Conservation (phyloP, 148 eudicot genomes). For the Vaccinium myrtillus region DNA sequence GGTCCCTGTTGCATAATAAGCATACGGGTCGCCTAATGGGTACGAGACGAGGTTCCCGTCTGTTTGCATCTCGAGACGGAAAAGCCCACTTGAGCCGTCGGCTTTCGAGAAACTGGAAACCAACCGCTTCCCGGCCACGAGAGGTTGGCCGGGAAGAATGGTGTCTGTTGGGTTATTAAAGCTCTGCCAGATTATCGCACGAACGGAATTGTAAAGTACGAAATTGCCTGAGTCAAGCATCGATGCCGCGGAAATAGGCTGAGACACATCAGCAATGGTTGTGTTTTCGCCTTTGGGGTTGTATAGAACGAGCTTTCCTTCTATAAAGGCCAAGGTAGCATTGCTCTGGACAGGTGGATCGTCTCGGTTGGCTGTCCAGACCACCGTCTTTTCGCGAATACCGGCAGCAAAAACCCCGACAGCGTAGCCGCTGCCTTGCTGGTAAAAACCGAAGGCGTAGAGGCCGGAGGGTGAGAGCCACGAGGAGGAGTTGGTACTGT, state of each 20-base stretch:
- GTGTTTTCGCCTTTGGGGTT: background rate
- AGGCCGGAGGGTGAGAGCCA: slow-evolving; percentile 19
- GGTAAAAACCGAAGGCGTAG: slow-evolving; percentile 39
- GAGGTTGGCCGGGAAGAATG: slow-evolving; percentile 32
- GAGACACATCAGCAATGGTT: background rate
- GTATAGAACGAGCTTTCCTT: slow-evolving; percentile 24
- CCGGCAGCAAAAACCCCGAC: slow-evolving; percentile 31
- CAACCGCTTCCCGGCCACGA: background rate
- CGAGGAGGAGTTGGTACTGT: background rate
- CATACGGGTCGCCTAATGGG: background rate
- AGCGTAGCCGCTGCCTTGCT: slow-evolving; percentile 18
- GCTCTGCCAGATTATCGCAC: slow-evolving; percentile 30
- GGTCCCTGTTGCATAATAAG: slow-evolving; percentile 22
- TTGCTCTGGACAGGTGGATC: slow-evolving; percentile 4
- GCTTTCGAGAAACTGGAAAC: slow-evolving; percentile 22
- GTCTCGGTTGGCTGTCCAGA: slow-evolving; percentile 36
- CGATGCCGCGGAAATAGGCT: slow-evolving; percentile 25
- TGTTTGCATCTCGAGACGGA: slow-evolving; percentile 22
- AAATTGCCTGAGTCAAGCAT: slow-evolving; percentile 42
- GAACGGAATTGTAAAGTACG: slow-evolving; percentile 24
- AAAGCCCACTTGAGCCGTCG: background rate
- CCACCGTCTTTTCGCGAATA: slow-evolving; percentile 18
- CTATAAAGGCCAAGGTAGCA: slow-evolving; percentile 7
- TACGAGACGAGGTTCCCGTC: slow-evolving; percentile 30
- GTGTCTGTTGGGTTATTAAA: slow-evolving; percentile 37